Percentiles rank a stretch among this genome's conserved stretches.
Evolutionary conservation across 768 basidiomycete species (phyloP).

Genomic region (Udeniomyces megalosporus): DNA sequence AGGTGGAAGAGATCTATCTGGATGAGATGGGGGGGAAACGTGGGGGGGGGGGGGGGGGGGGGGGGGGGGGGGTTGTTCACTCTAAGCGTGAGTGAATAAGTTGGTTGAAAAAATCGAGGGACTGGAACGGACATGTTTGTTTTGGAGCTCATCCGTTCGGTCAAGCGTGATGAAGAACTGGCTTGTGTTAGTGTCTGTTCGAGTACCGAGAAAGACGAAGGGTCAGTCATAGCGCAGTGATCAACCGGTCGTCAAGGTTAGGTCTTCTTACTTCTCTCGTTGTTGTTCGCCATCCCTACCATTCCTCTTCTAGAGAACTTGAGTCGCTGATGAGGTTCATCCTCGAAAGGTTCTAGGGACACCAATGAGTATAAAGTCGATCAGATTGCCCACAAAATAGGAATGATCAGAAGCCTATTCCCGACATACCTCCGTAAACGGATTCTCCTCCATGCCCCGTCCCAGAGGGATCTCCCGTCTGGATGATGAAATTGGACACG

Average conservation of each 20-base stretch:
- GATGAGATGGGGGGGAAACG: too few relatives aligned
- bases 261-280: conserved; percentile 33
- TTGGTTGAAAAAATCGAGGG: too few relatives aligned
- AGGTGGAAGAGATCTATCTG: too few relatives aligned
- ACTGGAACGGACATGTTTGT: conserved; percentile 45
- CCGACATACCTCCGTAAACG: conserved; percentile 83
- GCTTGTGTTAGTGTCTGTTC: conserved; percentile 59
- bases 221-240: background rate
- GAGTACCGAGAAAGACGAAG: background rate
- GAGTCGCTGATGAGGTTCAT: conserved; percentile 83
- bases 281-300: conserved; percentile 82
- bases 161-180: conserved; percentile 81
- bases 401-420: too few relatives aligned
- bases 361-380: too few relatives aligned
- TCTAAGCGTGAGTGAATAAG: too few relatives aligned
- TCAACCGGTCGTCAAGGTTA: background rate
- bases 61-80: too few relatives aligned
- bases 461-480: conserved; percentile 84
- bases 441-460: conserved; percentile 87
- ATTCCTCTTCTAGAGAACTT: conserved; percentile 79
- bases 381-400: too few relatives aligned
- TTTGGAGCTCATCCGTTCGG: conserved; percentile 78
- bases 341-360: conserved; percentile 65
- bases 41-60: too few relatives aligned
- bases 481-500: conserved; percentile 79